Base-by-base conservation (phyloP, 2,329 filamentous ascomycete species). In the Westerdykella aurantiaca region DNA sequence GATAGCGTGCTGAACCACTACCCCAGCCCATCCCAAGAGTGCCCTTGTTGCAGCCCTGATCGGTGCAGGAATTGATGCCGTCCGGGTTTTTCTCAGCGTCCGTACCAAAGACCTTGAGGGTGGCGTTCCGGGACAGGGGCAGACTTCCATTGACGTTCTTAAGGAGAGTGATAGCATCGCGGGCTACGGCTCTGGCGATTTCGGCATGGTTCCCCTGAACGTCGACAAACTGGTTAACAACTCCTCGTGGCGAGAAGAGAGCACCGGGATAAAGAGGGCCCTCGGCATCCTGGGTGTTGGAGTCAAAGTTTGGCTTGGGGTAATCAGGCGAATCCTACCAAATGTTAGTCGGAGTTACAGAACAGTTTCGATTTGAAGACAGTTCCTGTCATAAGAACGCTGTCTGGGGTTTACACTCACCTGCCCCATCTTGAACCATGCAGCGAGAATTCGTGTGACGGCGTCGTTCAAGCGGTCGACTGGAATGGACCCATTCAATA, bases 391-490 rank as follows among this genome's bases (percentile, higher is more conserved):
- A 6, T 21, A 21, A 6, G 18, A 21, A 6, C 6, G 6, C 4
- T 21, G 18, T 21, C 18, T 21, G 18, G 18, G 18, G 18, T 21
- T 21, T 6, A 11, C 17, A 35, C 33, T 35, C 10, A 35, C 33
- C 33, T 69, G 66, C n/a, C 63, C 63, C 52, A 67, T 53, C 42
- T 69, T 84, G 61, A 93, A 95, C 85, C 88, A 96, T 0, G 89
- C 75, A 0, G 91, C 90, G 1, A 95, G 84, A 48, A 95, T 81
- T 6, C 90, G 81, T 1, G 88, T 86, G 0, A 81, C 85, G 81
- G 94, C 93, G 60, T 97, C 91, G 55, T 96, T 87, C 34, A 97
- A 68, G 12, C 91, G 79, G 12, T 86, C 81, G 49, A 94, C 73
- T 0, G 91, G 89, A 0, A 96, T 74, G 0, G 88, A 90, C 0